Evolutionary conservation across 2,329 filamentous ascomycete genomes (phyloP), one percentile per base, ranked within the genome.

Genomic region (Ophiostoma sp.): DNA sequence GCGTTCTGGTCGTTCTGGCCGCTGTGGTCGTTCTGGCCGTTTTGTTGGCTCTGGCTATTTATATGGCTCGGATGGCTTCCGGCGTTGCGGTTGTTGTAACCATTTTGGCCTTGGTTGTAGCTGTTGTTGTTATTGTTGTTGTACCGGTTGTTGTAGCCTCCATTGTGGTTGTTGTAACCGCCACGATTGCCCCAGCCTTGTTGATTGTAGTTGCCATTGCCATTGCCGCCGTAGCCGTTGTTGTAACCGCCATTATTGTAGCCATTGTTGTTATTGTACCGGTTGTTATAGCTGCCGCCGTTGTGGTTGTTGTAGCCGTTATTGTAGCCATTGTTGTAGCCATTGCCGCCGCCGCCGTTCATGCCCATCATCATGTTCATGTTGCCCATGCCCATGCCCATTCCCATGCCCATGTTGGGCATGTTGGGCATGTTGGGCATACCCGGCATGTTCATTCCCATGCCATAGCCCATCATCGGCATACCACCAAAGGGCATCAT

Each of bases 381-480:
- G 10, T 73, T 76, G 67, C 72, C 64, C 76, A 76, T 77, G 72
- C 79, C 79, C 78, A 80, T 80, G 70, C 75, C 79, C 70, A 67
- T 68, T 44, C 67, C 69, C 70, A 71, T 71, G n/a, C 48, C 60
- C 39, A 67, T 68, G 64, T 69, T 71, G 2, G 64, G 52, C 70
- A 71, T 71, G 17, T 27, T 52, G 17, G 64, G 52, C 70, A 71
- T 71, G 36, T 67, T 69, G 31, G 52, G 36, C 77, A 83, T 82
- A 68, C 81, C 83, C 80, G 84, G 84, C 79, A 85, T 72, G 39
- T 68, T 66, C 79, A 83, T 83, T 60, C 73, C 72, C 72, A 76
- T 76, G 4, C 74, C 76, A 33, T 23, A 67, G 36, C 68, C 70
- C 60, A 65, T 65, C 60, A 64, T 64, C 17, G 60, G 60, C 60